phyloP scores from a whole-genome alignment of 768 basidiomycete genomes.

The Boletus tylopilopsis region DNA sequence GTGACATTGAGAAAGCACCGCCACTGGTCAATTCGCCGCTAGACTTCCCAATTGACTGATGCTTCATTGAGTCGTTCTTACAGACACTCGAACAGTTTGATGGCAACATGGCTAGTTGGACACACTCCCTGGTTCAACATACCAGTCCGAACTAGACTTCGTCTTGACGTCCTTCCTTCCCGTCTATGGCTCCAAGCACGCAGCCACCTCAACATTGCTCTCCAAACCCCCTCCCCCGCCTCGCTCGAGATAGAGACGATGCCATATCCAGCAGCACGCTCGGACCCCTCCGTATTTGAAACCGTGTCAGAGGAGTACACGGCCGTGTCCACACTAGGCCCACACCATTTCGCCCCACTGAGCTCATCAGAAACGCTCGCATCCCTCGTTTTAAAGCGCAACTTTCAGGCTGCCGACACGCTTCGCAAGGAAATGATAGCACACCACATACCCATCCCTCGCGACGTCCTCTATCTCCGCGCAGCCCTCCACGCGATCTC shows the following conservation, averaged over 20 bases:
- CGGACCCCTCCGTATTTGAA: constrained; percentile 37
- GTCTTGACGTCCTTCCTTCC: constrained; percentile 10
- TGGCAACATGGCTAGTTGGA: constrained; percentile 31
- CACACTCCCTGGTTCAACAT: too few relatives aligned
- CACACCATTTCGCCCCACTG: constrained; percentile 19
- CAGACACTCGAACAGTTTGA: background rate
- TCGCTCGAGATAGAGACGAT: constrained; percentile 33
- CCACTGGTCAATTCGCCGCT: too few relatives aligned
- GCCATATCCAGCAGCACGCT: constrained; percentile 31
- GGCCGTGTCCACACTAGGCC: constrained; percentile 3
- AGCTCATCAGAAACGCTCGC: constrained; percentile 23
- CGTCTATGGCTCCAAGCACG: constrained; percentile 17
- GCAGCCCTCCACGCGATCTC: constrained; percentile 35
- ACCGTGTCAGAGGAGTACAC: constrained; percentile 32
- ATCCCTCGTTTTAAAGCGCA: constrained; percentile 17
- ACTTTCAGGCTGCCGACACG: constrained; percentile 29
- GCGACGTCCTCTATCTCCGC: constrained; percentile 33
- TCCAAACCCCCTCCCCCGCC: constrained; percentile 32
- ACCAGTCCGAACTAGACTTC: constrained; percentile 13
- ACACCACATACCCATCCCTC: constrained; percentile 36
- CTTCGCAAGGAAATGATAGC: constrained; percentile 40
- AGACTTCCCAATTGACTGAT: too few relatives aligned
- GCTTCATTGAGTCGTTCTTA: too few relatives aligned
- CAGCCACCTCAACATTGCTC: constrained; percentile 22
- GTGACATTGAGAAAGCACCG: too few relatives aligned